Percentiles rank a stretch among this genome's conserved stretches.
Evolutionary conservation across 768 basidiomycete species (phyloP).

Genomic region (Boletus tylopilopsis): DNA sequence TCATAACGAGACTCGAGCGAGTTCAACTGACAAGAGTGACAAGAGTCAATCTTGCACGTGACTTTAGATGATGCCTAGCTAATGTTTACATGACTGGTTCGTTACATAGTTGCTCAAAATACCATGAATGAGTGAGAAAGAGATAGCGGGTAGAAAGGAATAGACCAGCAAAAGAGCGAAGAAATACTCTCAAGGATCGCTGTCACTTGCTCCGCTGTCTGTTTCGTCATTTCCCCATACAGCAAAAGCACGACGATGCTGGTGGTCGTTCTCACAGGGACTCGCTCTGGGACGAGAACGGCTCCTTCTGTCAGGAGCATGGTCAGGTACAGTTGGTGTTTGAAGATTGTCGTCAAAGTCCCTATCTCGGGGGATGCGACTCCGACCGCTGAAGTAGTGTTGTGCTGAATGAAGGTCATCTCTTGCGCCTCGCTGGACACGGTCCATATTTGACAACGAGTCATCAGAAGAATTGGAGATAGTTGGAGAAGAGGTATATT

Average conservation of each 20-base stretch:
- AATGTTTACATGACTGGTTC: constrained; percentile 1
- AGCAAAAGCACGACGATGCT: constrained; percentile 62
- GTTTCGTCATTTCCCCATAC: constrained; percentile 89
- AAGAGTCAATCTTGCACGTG: constrained; percentile 18
- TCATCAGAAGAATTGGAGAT: constrained; percentile 39
- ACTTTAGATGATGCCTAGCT: not conserved
- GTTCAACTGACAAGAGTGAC: constrained; percentile 2
- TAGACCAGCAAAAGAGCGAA: not conserved
- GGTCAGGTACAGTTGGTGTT: constrained; percentile 56
- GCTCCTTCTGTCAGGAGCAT: constrained; percentile 10
- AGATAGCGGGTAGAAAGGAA: not conserved
- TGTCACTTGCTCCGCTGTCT: constrained; percentile 80
- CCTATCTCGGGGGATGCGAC: constrained; percentile 57
- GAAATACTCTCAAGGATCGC: constrained; percentile 36
- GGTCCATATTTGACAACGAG: constrained; percentile 32
- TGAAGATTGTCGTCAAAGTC: constrained; percentile 55
- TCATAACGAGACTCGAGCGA: constrained; percentile 8
- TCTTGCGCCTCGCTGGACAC: constrained; percentile 44
- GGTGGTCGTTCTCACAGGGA: constrained; percentile 22
- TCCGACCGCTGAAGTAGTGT: constrained; percentile 41
- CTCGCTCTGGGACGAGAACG: constrained; percentile 10
- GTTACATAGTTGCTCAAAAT: not conserved
- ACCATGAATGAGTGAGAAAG: constrained; percentile 2
- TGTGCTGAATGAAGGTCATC: constrained; percentile 47
- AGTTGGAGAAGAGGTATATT: constrained; percentile 37